Conservation (phyloP, 2,329 filamentous ascomycete genomes). For the Geoglossum cookeanum region DNA sequence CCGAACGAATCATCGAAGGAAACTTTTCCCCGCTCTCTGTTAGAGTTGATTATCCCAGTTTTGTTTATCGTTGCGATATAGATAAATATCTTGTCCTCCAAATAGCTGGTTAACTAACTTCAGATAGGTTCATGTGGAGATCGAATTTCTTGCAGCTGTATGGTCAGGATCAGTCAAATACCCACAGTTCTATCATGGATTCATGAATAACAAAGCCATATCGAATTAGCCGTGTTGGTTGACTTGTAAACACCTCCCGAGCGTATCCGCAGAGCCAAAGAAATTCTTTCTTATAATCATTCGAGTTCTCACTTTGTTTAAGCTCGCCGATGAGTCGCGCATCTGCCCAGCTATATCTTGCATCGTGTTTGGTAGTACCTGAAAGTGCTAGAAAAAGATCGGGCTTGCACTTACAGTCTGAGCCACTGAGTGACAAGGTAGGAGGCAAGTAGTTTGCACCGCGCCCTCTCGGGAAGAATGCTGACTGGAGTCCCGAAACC, state of each 20-base stretch:
- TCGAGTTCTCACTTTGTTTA: not conserved
- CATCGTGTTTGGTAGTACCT: not conserved
- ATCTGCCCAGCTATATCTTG: conserved; percentile 3
- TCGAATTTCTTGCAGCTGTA: conserved; percentile 18
- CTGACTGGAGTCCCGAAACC: conserved; percentile 1
- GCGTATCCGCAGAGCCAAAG: conserved; percentile 5
- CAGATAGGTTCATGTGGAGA: conserved; percentile 15
- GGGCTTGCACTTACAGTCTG: not conserved
- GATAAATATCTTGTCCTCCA: no score
- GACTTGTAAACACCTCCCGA: conserved; percentile 16
- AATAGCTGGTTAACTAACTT: no score
- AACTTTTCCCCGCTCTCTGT: no score
- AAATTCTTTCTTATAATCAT: not conserved
- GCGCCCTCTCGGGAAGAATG: not conserved
- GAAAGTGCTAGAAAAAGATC: not conserved
- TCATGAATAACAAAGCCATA: conserved; percentile 12
- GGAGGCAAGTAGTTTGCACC: not conserved
- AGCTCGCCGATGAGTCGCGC: conserved; percentile 6
- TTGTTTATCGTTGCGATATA: no score
- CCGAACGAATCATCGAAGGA: no score
- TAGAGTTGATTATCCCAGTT: no score
- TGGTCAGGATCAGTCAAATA: conserved; percentile 15
- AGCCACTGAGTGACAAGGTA: not conserved
- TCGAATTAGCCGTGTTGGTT: conserved; percentile 20
- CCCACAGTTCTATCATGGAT: not conserved